Percentiles rank a stretch among this genome's conserved stretches.
Evolutionary conservation across 1,284 basidiomycete species (phyloP).

Genomic region (Pseudozyma tsukubaensis): DNA sequence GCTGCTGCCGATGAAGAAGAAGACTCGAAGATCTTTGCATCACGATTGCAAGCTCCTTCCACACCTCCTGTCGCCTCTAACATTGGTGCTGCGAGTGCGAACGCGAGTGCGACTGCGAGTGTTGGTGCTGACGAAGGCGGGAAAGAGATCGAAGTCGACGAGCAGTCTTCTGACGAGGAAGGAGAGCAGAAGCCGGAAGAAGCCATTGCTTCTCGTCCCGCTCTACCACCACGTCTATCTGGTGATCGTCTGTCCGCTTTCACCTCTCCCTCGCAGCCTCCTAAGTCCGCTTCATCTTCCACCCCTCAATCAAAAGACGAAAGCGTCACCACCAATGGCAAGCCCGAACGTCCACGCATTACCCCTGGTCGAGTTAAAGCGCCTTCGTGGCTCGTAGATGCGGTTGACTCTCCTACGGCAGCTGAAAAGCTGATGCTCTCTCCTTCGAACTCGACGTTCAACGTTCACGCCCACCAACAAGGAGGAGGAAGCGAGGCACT

Average conservation of each 20-base stretch:
- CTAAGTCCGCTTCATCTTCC: not conserved
- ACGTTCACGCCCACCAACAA: not conserved
- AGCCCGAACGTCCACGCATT: slow-evolving; percentile 23
- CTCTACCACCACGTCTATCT: slow-evolving; percentile 18
- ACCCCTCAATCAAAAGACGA: not conserved
- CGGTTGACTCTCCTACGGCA: slow-evolving; percentile 32
- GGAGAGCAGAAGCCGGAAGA: slow-evolving; percentile 24
- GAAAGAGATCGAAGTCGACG: slow-evolving; percentile 27
- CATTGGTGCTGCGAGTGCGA: too few species aligned
- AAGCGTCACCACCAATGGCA: slow-evolving; percentile 1
- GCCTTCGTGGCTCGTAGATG: slow-evolving; percentile 44
- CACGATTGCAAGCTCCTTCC: slow-evolving; percentile 1
- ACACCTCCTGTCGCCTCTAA: not conserved
- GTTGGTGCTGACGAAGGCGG: slow-evolving; percentile 1
- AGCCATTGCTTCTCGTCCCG: slow-evolving; percentile 28
- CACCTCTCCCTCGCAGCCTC: not conserved
- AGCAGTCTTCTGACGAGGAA: slow-evolving; percentile 38
- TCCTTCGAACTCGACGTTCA: not conserved
- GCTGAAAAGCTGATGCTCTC: slow-evolving; percentile 24
- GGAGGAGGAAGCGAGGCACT: slow-evolving; percentile 8
- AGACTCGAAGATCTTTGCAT: slow-evolving; percentile 10
- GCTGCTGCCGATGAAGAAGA: not conserved
- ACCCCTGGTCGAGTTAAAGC: slow-evolving; percentile 33
- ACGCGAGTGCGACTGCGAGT: too few species aligned
- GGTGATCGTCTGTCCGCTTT: slow-evolving; percentile 24